phyloP scores from a whole-genome alignment of 176 grass and related monocot genomes.

The Avena atlantica region DNA sequence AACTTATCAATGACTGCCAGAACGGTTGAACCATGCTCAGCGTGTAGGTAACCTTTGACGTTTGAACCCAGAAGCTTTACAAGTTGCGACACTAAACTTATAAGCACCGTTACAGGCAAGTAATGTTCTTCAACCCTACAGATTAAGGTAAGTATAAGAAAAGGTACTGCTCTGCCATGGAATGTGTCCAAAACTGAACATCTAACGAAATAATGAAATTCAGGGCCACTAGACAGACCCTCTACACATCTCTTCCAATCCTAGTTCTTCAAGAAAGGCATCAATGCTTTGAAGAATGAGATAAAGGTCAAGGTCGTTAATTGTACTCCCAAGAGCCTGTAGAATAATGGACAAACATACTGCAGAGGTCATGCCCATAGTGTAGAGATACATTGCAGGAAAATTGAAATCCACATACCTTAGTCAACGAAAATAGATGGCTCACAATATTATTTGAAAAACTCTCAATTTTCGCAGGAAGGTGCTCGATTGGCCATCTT shows the following conservation, averaged over 20 bases:
- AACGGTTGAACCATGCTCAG: too few relatives aligned
- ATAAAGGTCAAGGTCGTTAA: slow-evolving; percentile 58
- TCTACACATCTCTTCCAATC: slow-evolving; percentile 59
- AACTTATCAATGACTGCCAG: too few relatives aligned
- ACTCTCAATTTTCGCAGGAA: neutral
- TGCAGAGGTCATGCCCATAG: neutral
- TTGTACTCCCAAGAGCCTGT: slow-evolving; percentile 56
- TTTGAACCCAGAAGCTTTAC: neutral
- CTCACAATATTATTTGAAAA: slow-evolving; percentile 56
- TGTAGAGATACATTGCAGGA: neutral
- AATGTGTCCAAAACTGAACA: neutral
- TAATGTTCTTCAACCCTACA: slow-evolving; percentile 58
- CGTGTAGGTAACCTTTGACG: neutral
- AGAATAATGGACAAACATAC: neutral
- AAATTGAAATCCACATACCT: too few relatives aligned
- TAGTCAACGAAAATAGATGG: neutral
- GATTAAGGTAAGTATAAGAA: neutral
- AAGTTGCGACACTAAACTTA: too few relatives aligned
- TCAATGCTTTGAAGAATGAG: slow-evolving; percentile 64
- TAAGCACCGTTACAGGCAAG: too few relatives aligned
- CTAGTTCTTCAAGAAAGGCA: slow-evolving; percentile 60
- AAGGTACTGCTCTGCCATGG: neutral
- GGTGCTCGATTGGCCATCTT: slow-evolving; percentile 6
- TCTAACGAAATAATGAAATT: neutral
- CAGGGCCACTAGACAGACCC: slow-evolving; percentile 33